phyloP scores from a whole-genome alignment of 805 yeast species.

The Scheffersomyces amazonensis region DNA sequence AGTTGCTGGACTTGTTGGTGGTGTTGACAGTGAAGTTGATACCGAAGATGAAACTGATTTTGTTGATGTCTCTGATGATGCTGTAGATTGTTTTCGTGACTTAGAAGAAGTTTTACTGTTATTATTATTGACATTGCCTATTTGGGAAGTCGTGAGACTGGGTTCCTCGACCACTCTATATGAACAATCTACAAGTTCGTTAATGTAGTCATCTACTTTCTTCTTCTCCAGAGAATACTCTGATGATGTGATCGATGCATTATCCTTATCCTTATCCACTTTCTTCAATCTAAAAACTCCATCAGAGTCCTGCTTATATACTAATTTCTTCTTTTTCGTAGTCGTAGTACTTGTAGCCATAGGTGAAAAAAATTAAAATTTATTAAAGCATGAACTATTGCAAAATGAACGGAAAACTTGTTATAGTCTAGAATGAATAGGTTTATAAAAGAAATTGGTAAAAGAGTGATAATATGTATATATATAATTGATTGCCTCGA shows the following conservation, averaged over 20 bases:
- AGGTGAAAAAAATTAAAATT: no score
- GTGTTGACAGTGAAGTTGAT: background rate
- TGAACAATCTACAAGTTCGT: slow-evolving; percentile 31
- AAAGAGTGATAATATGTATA: background rate
- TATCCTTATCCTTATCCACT: slow-evolving; percentile 11
- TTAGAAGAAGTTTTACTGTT: slow-evolving; percentile 1
- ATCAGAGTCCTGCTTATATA: slow-evolving; percentile 36
- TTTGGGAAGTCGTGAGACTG: background rate
- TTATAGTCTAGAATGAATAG: no score
- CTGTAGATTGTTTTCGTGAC: background rate
- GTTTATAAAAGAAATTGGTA: no score
- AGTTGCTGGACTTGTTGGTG: background rate
- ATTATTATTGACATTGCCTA: background rate
- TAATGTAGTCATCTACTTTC: slow-evolving; percentile 22
- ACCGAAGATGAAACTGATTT: background rate
- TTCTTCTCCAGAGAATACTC: slow-evolving; percentile 9
- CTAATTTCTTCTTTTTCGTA: slow-evolving; percentile 24
- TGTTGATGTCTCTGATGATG: background rate
- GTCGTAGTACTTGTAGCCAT: slow-evolving; percentile 16
- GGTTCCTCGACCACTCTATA: slow-evolving; percentile 19
- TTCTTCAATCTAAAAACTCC: slow-evolving; percentile 36
- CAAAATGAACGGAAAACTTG: no score
- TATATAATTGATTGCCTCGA: no score
- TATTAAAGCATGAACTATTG: no score
- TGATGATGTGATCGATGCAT: background rate